Evolutionary conservation across 2,329 filamentous ascomycete species (phyloP).

Genomic region (Aspergillus clavatus): DNA sequence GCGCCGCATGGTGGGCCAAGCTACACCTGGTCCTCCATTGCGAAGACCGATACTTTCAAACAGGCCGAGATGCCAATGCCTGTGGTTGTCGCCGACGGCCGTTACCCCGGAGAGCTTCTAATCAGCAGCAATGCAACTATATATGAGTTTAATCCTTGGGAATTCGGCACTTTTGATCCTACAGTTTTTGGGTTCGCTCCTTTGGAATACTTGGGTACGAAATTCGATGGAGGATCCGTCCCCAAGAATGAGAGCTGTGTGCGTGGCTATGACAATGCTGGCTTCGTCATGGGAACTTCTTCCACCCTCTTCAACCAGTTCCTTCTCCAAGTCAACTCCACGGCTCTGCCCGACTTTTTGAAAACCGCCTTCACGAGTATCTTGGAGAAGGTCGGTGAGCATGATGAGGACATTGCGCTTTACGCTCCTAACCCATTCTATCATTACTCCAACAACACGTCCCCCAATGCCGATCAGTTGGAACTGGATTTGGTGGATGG

Average conservation of each 20-base stretch:
- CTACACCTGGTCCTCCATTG: conserved; percentile 77
- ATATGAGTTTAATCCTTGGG: conserved; percentile 71
- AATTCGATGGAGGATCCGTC: conserved; percentile 61
- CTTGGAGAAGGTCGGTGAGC: conserved; percentile 51
- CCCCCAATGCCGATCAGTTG: conserved; percentile 49
- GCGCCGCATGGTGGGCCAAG: conserved; percentile 65
- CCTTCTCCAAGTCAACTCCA: conserved; percentile 59
- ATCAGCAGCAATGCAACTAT: conserved; percentile 67
- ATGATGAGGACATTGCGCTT: conserved; percentile 66
- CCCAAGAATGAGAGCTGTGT: conserved; percentile 58
- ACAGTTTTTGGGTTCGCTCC: conserved; percentile 66
- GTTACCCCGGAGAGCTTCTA: conserved; percentile 55
- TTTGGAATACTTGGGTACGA: conserved; percentile 64
- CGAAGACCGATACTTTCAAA: conserved; percentile 54
- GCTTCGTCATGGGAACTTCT: conserved; percentile 79
- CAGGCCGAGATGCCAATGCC: conserved; percentile 63
- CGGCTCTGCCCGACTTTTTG: conserved; percentile 47
- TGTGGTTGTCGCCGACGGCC: conserved; percentile 63
- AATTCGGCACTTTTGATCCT: conserved; percentile 71
- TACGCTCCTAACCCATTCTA: conserved; percentile 72
- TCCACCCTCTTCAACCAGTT: conserved; percentile 77
- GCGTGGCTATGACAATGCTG: conserved; percentile 72
- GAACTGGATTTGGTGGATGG: conserved; percentile 69
- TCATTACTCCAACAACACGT: conserved; percentile 55
- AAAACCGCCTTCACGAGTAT: conserved; percentile 49